Conservation (phyloP, 495 filamentous ascomycete genomes). For the Xylaria scruposa region DNA sequence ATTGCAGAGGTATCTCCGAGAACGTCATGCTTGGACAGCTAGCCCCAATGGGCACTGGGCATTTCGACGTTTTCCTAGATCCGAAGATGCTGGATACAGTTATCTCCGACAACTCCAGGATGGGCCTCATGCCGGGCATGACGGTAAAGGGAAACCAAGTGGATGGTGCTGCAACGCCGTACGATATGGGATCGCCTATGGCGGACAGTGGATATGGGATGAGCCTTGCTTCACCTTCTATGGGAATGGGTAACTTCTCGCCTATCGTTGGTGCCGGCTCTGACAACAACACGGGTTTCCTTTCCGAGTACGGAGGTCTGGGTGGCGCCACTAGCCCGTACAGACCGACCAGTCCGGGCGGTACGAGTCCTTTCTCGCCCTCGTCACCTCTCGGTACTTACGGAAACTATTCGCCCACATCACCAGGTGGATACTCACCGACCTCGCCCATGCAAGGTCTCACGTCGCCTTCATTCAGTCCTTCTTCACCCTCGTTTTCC, state of each 20-base stretch:
- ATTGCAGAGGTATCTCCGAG: constrained; percentile 97
- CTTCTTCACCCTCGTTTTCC: constrained; percentile 82
- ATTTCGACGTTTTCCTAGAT: constrained; percentile 90
- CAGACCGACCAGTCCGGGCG: constrained; percentile 69
- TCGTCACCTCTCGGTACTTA: constrained; percentile 73
- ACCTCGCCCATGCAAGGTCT: constrained; percentile 72
- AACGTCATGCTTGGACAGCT: constrained; percentile 98
- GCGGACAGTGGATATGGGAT: constrained; percentile 67
- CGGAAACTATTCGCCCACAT: constrained; percentile 76
- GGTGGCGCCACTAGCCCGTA: constrained; percentile 72
- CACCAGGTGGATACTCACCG: constrained; percentile 73
- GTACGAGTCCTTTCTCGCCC: constrained; percentile 81
- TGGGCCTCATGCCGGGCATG: constrained; percentile 78
- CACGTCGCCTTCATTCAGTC: constrained; percentile 73
- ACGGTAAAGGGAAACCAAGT: constrained; percentile 72
- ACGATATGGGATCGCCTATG: constrained; percentile 90
- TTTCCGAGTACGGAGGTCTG: constrained; percentile 57
- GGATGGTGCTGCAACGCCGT: constrained; percentile 91
- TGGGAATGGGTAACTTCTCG: constrained; percentile 88
- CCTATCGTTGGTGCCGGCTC: constrained; percentile 80
- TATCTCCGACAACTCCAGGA: constrained; percentile 84
- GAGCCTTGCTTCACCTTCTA: constrained; percentile 67
- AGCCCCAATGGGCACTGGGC: constrained; percentile 93
- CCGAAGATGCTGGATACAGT: constrained; percentile 94
- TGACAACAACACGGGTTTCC: constrained; percentile 78